These are phyloP conservation scores for Yarrowia sp. DNA, from an alignment of 805 yeast species.

Conservation along the genomic window DNA sequence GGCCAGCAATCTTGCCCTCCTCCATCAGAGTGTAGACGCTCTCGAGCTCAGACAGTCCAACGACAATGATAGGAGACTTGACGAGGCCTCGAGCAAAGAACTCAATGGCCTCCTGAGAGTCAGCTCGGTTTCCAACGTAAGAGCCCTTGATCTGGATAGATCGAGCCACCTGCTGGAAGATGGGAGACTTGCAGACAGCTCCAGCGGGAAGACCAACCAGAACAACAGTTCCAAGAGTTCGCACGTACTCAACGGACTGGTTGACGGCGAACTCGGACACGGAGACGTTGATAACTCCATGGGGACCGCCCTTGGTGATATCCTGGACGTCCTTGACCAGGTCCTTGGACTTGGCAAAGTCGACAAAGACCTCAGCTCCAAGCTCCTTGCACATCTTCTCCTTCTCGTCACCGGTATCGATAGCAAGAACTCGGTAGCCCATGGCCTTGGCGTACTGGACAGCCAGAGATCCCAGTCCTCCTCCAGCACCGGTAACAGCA, in stretches of 20 bases:
- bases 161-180: conserved; percentile 55
- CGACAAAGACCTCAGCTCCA: conserved; percentile 66
- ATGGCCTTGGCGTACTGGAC: conserved; percentile 73
- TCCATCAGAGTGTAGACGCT: conserved; percentile 54
- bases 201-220: conserved; percentile 64
- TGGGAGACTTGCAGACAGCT: conserved; percentile 52
- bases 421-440: conserved; percentile 70
- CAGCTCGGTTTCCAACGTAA: conserved; percentile 61
- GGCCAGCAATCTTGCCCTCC: conserved; percentile 60
- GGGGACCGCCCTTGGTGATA: conserved; percentile 63
- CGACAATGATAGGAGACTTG: conserved; percentile 54
- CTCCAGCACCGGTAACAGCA: conserved; percentile 75
- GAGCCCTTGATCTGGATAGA: conserved; percentile 56
- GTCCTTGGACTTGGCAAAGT: conserved; percentile 53
- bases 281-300: conserved; percentile 66
- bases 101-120: conserved; percentile 57
- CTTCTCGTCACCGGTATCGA: conserved; percentile 69
- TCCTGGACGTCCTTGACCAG: conserved; percentile 44
- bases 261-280: conserved; percentile 60
- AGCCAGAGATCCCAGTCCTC: conserved; percentile 75
- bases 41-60: conserved; percentile 52
- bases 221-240: conserved; percentile 57
- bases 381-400: conserved; percentile 51
- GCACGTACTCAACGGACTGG: conserved; percentile 47
- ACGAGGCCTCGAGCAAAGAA: conserved; percentile 54